Evolutionary conservation across 2,329 filamentous ascomycete species (phyloP), one percentile per base, ranked within the genome.

Genomic region (Apiospora hydei): DNA sequence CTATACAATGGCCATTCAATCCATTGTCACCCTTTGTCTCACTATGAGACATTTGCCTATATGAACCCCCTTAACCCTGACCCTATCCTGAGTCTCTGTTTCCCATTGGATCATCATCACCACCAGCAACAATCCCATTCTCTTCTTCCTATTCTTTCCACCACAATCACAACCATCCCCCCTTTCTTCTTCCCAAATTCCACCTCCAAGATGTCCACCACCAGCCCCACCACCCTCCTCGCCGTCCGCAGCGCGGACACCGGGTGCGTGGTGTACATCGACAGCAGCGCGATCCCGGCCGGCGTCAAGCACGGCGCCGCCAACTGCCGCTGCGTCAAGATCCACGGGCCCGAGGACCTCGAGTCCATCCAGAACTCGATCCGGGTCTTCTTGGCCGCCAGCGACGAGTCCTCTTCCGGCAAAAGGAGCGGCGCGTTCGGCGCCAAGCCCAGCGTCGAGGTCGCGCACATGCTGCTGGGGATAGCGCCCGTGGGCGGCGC

Each of bases 301-400:
- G 67, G 67, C 24, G n/a, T 68, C 8, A 21, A 34, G 30, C 43
- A 68, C 67, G 43, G 67, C 34, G 5, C 14, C 24, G 41, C 43
- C 34, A 16, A n/a, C 43, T 68, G 67, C 67, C 24, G 24, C 43
- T 68, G 67, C 30, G 21, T 47, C 34, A 46, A 46, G 67, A 68
- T 68, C 67, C 43, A 68, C 67, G 67, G 67, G 7, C 67, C 67
- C 43, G 67, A 68, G 24, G 67, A 68, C 24, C 43, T 68, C 24
- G 67, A 46, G 43, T 21, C 34, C 43, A 47, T 38, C 67, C 43
- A 30, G 24, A 30, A n/a, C 16, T 47, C 67, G 24, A 47, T 68
- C 43, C 67, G 67, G 43, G 34, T 30, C 5, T 47, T 68, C 38
- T 6, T 47, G 10, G 43, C 67, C 7, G 18, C 30, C 16, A 18